A percentile compares a stretch with the other conserved stretches of the same genome.
Conservation (phyloP, 805 yeast genomes). For the Starmerella stigmatis region DNA sequence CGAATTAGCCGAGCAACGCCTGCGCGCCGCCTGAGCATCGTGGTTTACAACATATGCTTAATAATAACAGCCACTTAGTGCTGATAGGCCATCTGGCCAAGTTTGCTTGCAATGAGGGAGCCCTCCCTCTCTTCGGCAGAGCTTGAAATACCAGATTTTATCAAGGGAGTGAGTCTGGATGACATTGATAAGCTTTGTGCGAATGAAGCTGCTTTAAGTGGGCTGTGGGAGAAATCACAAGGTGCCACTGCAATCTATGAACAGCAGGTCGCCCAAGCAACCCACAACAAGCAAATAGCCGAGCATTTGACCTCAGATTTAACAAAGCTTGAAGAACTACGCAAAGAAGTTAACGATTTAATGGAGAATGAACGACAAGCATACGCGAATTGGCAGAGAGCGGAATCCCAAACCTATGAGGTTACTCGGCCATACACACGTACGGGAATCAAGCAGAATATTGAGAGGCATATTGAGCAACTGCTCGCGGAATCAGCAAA, state of each 20-base stretch:
- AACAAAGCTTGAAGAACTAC: slow-evolving; percentile 24
- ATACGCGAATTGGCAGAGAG: slow-evolving; percentile 9
- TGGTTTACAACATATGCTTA: too few species aligned
- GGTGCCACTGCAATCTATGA: slow-evolving; percentile 8
- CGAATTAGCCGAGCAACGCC: too few species aligned
- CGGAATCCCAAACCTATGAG: slow-evolving; percentile 29
- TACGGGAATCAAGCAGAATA: slow-evolving; percentile 26
- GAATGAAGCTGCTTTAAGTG: neutral
- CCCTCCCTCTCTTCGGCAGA: neutral
- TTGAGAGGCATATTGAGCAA: neutral
- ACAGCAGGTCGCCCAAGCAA: slow-evolving; percentile 26
- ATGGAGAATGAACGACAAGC: slow-evolving; percentile 21
- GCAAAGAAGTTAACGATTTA: slow-evolving; percentile 16
- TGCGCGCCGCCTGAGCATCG: too few species aligned
- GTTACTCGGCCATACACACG: slow-evolving; percentile 33
- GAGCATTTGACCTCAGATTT: slow-evolving; percentile 26
- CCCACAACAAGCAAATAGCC: slow-evolving; percentile 25
- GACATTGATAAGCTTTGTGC: neutral
- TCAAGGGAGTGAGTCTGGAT: neutral
- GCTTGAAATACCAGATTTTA: neutral
- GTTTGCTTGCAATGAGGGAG: neutral
- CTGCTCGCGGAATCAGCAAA: neutral
- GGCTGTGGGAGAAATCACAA: neutral
- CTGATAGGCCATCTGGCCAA: too few species aligned
- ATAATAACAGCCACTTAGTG: too few species aligned